These are phyloP conservation scores for Betula pendula DNA, from an alignment of 306 rosid genomes.

Conservation along the genomic window DNA sequence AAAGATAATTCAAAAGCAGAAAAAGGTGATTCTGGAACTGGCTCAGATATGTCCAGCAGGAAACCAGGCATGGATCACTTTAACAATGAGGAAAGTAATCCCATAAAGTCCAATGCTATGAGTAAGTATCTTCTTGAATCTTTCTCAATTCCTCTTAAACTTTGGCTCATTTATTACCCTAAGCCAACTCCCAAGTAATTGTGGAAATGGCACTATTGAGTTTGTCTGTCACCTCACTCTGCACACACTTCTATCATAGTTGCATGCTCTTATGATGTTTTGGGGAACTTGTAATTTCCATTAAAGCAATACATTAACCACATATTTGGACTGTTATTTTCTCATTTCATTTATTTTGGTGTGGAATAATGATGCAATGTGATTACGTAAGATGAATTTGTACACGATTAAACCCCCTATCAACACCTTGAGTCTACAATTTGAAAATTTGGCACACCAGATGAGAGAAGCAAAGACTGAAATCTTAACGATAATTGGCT, in stretches of 20 bases:
- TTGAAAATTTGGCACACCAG: too few relatives aligned
- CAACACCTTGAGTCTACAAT: too few relatives aligned
- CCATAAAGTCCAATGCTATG: slow-evolving; percentile 72
- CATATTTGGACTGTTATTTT: neutral
- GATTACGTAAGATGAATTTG: too few relatives aligned
- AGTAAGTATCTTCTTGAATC: slow-evolving; percentile 52
- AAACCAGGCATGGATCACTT: slow-evolving; percentile 71
- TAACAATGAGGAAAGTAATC: slow-evolving; percentile 67
- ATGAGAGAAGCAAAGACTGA: too few relatives aligned
- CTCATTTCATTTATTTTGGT: neutral
- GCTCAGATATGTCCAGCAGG: slow-evolving; percentile 29
- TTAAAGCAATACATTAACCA: neutral
- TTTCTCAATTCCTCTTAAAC: slow-evolving; percentile 13
- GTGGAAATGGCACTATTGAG: slow-evolving; percentile 3
- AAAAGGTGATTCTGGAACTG: slow-evolving; percentile 35
- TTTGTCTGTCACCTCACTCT: slow-evolving; percentile 2
- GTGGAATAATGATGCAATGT: neutral
- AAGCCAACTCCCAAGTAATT: slow-evolving; percentile 4
- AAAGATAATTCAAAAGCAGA: slow-evolving; percentile 47
- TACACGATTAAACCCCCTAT: too few relatives aligned
- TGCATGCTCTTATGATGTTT: neutral
- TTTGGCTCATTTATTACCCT: slow-evolving; percentile 4
- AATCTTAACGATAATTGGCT: too few relatives aligned
- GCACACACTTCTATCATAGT: neutral
- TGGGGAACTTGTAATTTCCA: neutral